phyloP scores from a whole-genome alignment of 78 protist species.

The Emiliania huxleyi region DNA sequence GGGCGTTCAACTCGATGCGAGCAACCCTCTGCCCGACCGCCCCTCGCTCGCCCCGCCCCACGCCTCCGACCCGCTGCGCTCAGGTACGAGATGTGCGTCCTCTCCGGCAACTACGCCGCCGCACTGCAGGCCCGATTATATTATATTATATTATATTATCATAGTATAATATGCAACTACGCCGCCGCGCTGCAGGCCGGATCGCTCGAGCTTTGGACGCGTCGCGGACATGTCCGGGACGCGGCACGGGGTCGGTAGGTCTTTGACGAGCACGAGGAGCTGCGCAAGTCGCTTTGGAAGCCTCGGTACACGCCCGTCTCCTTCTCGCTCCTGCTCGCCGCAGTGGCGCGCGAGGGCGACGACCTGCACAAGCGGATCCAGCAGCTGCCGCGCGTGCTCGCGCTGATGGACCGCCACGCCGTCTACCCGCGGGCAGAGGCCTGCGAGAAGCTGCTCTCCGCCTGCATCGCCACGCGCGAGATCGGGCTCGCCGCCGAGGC shows the following conservation, averaged over 20 bases:
- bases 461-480: not conserved
- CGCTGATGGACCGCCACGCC: not conserved
- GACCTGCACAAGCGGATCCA: not conserved
- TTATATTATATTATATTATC: no score
- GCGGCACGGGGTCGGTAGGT: not conserved
- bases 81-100: not conserved
- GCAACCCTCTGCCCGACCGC: no score
- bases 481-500: not conserved
- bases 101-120: not conserved
- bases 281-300: not conserved
- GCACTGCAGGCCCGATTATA: no score
- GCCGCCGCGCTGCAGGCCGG: no score
- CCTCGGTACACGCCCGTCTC: not conserved
- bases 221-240: no score
- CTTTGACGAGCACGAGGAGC: not conserved
- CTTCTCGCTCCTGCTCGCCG: not conserved
- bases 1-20: not conserved
- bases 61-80: no score
- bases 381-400: not conserved
- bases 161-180: no score
- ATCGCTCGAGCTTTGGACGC: not conserved
- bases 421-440: not conserved
- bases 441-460: not conserved
- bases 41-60: no score
- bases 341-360: not conserved